Base-by-base conservation (phyloP, 2,329 filamentous ascomycete species). In the Trichoderma asperellum region DNA sequence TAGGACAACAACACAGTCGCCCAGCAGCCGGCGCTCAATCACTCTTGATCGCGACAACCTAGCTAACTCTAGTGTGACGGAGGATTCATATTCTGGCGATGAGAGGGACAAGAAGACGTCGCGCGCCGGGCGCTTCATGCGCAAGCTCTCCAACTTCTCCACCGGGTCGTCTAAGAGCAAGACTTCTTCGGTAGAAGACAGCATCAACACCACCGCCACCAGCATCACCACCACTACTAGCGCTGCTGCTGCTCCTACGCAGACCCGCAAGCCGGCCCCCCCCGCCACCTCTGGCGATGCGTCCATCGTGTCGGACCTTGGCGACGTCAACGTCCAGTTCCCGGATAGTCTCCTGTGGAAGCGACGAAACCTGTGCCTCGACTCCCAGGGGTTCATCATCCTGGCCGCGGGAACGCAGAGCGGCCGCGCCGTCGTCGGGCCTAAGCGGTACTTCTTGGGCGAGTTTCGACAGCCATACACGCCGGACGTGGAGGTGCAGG, bases 301-400 rank as follows among this genome's bases (percentile, higher is more conserved):
- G 0, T 80, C 79, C 59, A 82, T 89, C 64, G 85, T 90, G 32
- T 85, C 92, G 4, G 89, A 91, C 71, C 87, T 97, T 79, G 93
- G 94, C 60, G 93, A 97, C 76, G 91, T 99, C 72, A 98, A 99
- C 75, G 92, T 98, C 12, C 96, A 99, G 78, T 97, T 99, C 78
- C 96, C 96, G 0, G 95, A 98, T 77, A 97, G 93, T 67, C 85
- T 99, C 58, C 86, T 99, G 14, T 99, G 96, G 96, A 99, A 98
- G 83, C 91, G 95, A 67, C 89, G 96, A 70, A 94, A 91, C 75
- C 89, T 97, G 81, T 91, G 91, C 72, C 88, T 99, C 68, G 94
- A 98, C 78, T 88, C 89, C 10, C 86, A 91, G 70, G 96, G 95
- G 21, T 94, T 92, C 79, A 83, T 99, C 49, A 90, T 97, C 69